phyloP scores from a whole-genome alignment of 371 early-diverging fungal genomes.

The Haplosporangium sp. region DNA sequence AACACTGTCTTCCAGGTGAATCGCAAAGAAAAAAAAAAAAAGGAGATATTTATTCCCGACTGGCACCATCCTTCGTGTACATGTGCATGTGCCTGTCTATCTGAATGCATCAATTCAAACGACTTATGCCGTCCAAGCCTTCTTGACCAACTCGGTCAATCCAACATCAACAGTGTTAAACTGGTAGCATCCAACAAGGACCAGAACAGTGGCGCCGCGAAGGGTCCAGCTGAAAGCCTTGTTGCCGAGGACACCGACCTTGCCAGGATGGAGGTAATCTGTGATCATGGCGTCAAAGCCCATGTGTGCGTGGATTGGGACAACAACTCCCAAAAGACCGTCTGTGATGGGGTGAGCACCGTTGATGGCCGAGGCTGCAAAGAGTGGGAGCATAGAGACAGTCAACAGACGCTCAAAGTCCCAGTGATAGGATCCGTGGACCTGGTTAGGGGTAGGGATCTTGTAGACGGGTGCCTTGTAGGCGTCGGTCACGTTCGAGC shows the following conservation, averaged over 20 bases:
- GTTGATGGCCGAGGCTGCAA: constrained; percentile 76
- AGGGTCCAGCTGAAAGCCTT: constrained; percentile 71
- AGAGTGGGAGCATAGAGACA: constrained; percentile 79
- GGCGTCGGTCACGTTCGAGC: constrained; percentile 40
- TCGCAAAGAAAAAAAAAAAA: too few relatives aligned
- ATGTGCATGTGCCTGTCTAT: neutral
- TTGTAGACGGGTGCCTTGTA: constrained; percentile 39
- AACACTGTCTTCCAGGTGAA: too few relatives aligned
- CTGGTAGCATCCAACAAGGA: constrained; percentile 88
- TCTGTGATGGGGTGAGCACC: constrained; percentile 91
- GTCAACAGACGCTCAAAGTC: constrained; percentile 87
- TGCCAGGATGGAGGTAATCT: constrained; percentile 89
- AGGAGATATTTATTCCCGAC: too few relatives aligned
- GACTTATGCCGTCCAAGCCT: constrained; percentile 82
- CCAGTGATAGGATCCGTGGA: constrained; percentile 92
- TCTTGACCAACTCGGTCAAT: constrained; percentile 85
- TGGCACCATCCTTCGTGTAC: neutral
- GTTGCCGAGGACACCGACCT: constrained; percentile 69
- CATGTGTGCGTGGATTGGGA: constrained; percentile 92
- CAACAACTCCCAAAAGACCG: constrained; percentile 86
- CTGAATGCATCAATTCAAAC: neutral
- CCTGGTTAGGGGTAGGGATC: constrained; percentile 43
- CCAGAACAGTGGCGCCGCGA: constrained; percentile 74
- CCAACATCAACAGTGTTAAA: constrained; percentile 97
- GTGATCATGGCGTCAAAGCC: constrained; percentile 77